phyloP scores from a whole-genome alignment of 2,329 filamentous ascomycete genomes.

The Colletotrichum sp. region DNA sequence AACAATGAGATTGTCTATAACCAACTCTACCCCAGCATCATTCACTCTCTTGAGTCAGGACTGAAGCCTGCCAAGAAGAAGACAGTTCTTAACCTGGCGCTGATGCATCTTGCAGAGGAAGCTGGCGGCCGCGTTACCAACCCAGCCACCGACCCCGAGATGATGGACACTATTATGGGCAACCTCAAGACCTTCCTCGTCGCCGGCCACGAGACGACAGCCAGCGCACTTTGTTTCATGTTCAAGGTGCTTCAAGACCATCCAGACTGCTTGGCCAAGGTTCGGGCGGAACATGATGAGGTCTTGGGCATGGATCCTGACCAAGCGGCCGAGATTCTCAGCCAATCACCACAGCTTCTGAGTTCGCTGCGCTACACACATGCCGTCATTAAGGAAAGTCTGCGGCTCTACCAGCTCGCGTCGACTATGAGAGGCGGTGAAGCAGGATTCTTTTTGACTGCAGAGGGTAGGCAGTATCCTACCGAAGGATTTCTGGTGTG shows the following conservation, averaged over 20 bases:
- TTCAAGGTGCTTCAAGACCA: conserved; percentile 33
- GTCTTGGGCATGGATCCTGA: conserved; percentile 33
- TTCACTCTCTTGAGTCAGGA: background rate
- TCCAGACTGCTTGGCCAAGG: conserved; percentile 30
- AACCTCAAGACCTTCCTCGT: conserved; percentile 41
- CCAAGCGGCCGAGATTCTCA: conserved; percentile 23
- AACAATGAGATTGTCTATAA: background rate
- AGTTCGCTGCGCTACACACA: conserved; percentile 39
- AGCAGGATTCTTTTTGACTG: conserved; percentile 41
- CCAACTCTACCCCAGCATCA: background rate
- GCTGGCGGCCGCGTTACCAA: background rate
- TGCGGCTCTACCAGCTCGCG: conserved; percentile 35
- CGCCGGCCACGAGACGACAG: conserved; percentile 42
- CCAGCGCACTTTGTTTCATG: conserved; percentile 37
- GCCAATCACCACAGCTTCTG: conserved; percentile 26
- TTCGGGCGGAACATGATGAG: conserved; percentile 40
- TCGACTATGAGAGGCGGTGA: conserved; percentile 27
- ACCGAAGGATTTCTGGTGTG: conserved; percentile 49
- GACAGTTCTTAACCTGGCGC: background rate
- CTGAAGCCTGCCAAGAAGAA: conserved; percentile 9
- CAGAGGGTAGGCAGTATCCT: conserved; percentile 44
- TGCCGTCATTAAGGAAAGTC: conserved; percentile 41
- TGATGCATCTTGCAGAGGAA: background rate
- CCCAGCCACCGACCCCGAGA: background rate
- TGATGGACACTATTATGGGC: conserved; percentile 29